phyloP scores from a whole-genome alignment of 768 basidiomycete species.

The Auriscalpium vulgare region DNA sequence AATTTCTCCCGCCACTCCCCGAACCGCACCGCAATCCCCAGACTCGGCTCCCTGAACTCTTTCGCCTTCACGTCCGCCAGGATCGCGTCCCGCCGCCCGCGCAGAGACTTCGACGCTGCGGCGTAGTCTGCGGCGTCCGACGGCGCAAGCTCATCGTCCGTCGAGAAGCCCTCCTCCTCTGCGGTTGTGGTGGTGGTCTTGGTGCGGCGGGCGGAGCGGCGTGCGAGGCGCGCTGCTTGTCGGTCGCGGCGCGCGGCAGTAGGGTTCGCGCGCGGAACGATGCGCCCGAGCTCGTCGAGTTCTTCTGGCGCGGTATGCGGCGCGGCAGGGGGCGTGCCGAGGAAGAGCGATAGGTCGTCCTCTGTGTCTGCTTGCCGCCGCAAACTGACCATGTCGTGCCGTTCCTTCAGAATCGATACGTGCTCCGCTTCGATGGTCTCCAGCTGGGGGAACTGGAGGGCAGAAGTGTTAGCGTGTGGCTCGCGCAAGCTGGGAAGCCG shows the following conservation, averaged over 20 bases:
- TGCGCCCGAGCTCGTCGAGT: conserved; percentile 56
- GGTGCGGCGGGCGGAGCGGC: conserved; percentile 39
- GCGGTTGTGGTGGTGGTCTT: conserved; percentile 18
- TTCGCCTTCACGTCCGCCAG: conserved; percentile 76
- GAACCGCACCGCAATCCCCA: conserved; percentile 59
- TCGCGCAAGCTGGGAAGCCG: no score
- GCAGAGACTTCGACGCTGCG: conserved; percentile 49
- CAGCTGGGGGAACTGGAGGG: conserved; percentile 61
- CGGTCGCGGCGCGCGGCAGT: conserved; percentile 44
- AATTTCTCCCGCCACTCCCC: conserved; percentile 70
- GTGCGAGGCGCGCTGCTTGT: conserved; percentile 46
- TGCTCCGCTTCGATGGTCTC: conserved; percentile 76
- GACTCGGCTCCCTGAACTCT: conserved; percentile 75
- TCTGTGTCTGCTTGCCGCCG: conserved; percentile 72
- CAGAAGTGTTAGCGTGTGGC: neutral
- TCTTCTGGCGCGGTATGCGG: conserved; percentile 30
- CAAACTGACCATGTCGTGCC: conserved; percentile 54
- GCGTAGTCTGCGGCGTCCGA: conserved; percentile 65
- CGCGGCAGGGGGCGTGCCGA: conserved; percentile 41
- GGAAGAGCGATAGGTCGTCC: conserved; percentile 69
- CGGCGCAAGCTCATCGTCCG: conserved; percentile 65
- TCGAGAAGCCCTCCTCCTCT: conserved; percentile 80
- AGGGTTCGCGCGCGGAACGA: conserved; percentile 38
- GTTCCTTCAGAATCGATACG: conserved; percentile 64
- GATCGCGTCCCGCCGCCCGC: conserved; percentile 43